Percentiles rank a stretch among this genome's conserved stretches.
Evolutionary conservation across 2,329 filamentous ascomycete species (phyloP).

Genomic region (Mariannaea elegans): DNA sequence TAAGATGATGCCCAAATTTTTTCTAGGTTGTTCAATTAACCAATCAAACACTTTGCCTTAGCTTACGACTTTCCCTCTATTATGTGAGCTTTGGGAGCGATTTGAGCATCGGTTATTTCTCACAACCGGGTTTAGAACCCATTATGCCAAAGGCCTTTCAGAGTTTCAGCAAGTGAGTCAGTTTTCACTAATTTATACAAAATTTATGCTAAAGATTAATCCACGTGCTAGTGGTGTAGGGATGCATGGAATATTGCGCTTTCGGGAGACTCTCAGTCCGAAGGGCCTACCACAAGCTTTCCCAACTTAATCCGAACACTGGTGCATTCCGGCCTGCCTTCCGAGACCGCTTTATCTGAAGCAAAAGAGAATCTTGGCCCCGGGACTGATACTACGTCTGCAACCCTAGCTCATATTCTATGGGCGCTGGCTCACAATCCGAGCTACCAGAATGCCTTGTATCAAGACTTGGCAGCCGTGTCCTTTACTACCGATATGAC

Average conservation of each 20-base stretch:
- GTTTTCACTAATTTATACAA: neutral
- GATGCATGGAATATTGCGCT: neutral
- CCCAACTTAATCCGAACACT: conserved; percentile 35
- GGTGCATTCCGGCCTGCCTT: conserved; percentile 28
- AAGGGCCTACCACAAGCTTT: neutral
- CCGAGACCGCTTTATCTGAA: conserved; percentile 39
- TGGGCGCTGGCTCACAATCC: conserved; percentile 40
- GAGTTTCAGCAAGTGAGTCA: neutral
- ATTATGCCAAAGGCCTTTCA: conserved; percentile 7
- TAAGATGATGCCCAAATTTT: conserved; percentile 1
- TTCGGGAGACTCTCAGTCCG: neutral
- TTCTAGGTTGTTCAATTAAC: too few relatives aligned
- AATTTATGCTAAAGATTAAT: conserved; percentile 15
- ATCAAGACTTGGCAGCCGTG: conserved; percentile 28
- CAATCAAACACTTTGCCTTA: neutral
- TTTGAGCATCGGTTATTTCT: neutral
- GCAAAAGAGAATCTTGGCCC: conserved; percentile 44
- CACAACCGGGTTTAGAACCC: conserved; percentile 1
- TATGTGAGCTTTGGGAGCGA: conserved; percentile 16
- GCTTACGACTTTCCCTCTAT: conserved; percentile 20
- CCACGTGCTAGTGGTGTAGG: neutral
- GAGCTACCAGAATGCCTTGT: conserved; percentile 35
- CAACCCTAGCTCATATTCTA: conserved; percentile 42
- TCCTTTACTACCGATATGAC: conserved; percentile 38
- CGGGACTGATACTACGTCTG: conserved; percentile 45